phyloP scores from a whole-genome alignment of 1,284 basidiomycete genomes.

The Ganoderma lingzhi region DNA sequence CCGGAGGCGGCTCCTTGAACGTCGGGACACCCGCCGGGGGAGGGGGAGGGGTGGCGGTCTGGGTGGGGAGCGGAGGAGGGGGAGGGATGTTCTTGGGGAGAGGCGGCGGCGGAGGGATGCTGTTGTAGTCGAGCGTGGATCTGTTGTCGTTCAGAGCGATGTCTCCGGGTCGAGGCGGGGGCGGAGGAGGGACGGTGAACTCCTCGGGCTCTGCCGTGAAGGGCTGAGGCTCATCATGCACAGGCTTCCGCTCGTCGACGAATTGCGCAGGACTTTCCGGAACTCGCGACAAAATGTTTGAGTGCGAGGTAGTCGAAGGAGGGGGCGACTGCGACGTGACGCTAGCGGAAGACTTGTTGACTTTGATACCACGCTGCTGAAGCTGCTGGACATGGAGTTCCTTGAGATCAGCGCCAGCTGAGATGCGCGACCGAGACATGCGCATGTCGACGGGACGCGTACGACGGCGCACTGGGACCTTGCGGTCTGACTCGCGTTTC shows the following conservation, averaged over 20 bases:
- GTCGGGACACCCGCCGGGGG: slow-evolving; percentile 35
- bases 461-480: slow-evolving; percentile 83
- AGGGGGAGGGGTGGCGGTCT: slow-evolving; percentile 11
- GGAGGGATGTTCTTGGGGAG: slow-evolving; percentile 40
- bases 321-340: slow-evolving; percentile 29
- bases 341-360: slow-evolving; percentile 19
- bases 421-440: slow-evolving; percentile 66
- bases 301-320: slow-evolving; percentile 22
- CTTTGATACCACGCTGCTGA: slow-evolving; percentile 39
- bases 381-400: slow-evolving; percentile 66
- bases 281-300: slow-evolving; percentile 17
- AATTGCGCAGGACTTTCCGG: slow-evolving; percentile 23
- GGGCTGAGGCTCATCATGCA: slow-evolving; percentile 15
- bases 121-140: slow-evolving; percentile 29
- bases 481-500: slow-evolving; percentile 85
- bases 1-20: slow-evolving; percentile 51
- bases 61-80: slow-evolving; percentile 39
- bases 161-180: slow-evolving; percentile 30
- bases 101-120: slow-evolving; percentile 49
- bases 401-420: slow-evolving; percentile 51
- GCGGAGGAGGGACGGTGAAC: slow-evolving; percentile 32
- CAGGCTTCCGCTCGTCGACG: slow-evolving; percentile 22
- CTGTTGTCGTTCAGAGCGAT: slow-evolving; percentile 27
- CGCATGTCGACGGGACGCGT: slow-evolving; percentile 92
- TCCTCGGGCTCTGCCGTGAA: slow-evolving; percentile 30